phyloP scores from a whole-genome alignment of 192 early-diverging fungal species.

The Martensiomyces pterosporus region DNA sequence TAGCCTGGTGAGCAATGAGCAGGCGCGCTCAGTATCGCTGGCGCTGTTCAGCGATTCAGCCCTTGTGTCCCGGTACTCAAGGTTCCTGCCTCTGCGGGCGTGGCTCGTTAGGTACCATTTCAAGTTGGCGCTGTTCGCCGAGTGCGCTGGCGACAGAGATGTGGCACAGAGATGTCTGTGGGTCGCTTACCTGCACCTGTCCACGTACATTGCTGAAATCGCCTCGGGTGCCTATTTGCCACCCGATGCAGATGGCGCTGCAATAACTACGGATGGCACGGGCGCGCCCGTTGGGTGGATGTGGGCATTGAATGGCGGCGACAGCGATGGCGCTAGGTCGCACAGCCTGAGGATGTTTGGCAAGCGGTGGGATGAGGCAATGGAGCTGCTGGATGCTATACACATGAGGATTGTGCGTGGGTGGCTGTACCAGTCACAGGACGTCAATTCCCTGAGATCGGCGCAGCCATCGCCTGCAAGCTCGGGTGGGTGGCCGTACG shows the following conservation, averaged over 20 bases:
- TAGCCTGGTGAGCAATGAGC: background rate
- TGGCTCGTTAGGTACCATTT: conserved; percentile 45
- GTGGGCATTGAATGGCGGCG: conserved; percentile 36
- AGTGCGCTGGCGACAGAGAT: conserved; percentile 33
- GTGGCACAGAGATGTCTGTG: conserved; percentile 38
- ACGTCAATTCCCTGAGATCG: conserved; percentile 6
- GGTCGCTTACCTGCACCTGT: conserved; percentile 29
- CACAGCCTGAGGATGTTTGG: conserved; percentile 41
- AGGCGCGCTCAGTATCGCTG: background rate
- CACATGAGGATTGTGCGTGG: conserved; percentile 36
- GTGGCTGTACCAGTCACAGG: conserved; percentile 40
- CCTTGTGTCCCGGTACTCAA: conserved; percentile 12
- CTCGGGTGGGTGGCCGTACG: too few species aligned
- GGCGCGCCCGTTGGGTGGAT: conserved; percentile 26
- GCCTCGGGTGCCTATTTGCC: conserved; percentile 34
- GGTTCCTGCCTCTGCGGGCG: conserved; percentile 30
- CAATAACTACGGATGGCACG: background rate
- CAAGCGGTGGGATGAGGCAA: conserved; percentile 28
- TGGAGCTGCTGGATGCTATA: conserved; percentile 23
- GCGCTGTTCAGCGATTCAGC: conserved; percentile 1
- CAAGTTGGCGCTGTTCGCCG: conserved; percentile 32
- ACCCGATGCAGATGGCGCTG: background rate
- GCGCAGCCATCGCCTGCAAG: too few species aligned
- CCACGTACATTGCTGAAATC: conserved; percentile 24
- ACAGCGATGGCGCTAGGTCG: conserved; percentile 18